Conservation (phyloP, 192 early-diverging fungal genomes). For the Paraglomus brasilianum region DNA sequence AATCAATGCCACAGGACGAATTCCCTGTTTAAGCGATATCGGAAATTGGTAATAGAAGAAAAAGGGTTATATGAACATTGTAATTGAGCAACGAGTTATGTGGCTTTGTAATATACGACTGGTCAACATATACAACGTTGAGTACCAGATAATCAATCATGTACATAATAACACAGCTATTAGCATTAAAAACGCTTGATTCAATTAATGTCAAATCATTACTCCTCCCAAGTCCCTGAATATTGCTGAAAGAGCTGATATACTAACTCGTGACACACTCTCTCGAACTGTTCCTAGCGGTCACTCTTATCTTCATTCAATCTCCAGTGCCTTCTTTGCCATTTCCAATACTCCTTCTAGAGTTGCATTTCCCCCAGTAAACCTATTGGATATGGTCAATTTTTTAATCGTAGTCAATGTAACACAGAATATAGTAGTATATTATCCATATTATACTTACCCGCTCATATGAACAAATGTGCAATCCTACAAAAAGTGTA, state of each 20-base stretch:
- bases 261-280: no score
- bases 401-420: no score
- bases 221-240: no score
- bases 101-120: not conserved
- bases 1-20: slow-evolving; percentile 37
- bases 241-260: no score
- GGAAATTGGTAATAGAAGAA: not conserved
- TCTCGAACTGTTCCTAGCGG: no score
- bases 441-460: not conserved
- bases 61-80: not conserved
- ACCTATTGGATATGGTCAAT: no score
- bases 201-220: no score
- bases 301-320: slow-evolving; percentile 36
- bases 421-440: no score
- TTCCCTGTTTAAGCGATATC: slow-evolving; percentile 33
- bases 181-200: not conserved
- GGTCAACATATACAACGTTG: not conserved
- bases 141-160: no score
- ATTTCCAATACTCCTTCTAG: slow-evolving; percentile 72
- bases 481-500: slow-evolving; percentile 46
- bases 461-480: slow-evolving; percentile 84
- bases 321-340: slow-evolving; percentile 59
- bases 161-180: not conserved
- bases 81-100: not conserved
- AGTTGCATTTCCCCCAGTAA: slow-evolving; percentile 61